Conservation (phyloP, 768 basidiomycete genomes). For the Lentinula detonsa region DNA sequence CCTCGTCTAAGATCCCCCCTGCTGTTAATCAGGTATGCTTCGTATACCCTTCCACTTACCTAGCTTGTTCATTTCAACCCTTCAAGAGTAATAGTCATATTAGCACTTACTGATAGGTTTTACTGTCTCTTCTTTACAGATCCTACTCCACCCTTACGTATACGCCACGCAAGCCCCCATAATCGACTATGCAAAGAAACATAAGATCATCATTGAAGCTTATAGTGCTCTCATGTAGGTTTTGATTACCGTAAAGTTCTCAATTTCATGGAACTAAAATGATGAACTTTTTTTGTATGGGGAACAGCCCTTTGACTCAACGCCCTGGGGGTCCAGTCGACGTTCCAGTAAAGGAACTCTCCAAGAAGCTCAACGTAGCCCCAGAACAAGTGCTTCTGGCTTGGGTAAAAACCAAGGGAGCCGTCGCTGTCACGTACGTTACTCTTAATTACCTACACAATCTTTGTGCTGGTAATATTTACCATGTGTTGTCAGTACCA, state of each 20-base stretch:
- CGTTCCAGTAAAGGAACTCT: conserved; percentile 48
- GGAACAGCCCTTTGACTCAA: background rate
- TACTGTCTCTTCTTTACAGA: conserved; percentile 28
- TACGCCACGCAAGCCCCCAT: conserved; percentile 45
- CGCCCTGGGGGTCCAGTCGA: conserved; percentile 55
- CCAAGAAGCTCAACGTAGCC: conserved; percentile 41
- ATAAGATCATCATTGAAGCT: conserved; percentile 65
- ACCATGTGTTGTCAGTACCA: conserved; percentile 34
- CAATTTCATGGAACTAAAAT: background rate
- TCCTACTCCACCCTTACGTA: conserved; percentile 68
- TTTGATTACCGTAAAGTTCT: background rate
- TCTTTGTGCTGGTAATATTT: background rate
- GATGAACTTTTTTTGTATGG: background rate
- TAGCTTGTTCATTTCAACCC: no score
- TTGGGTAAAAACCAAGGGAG: conserved; percentile 67
- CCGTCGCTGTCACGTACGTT: conserved; percentile 54
- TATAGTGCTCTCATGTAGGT: conserved; percentile 63
- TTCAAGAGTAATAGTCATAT: no score
- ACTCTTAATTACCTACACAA: background rate
- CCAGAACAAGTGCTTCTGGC: conserved; percentile 67
- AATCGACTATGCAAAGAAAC: conserved; percentile 48
- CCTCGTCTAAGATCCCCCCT: conserved; percentile 56
- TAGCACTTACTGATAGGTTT: background rate
- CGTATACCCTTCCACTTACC: no score
- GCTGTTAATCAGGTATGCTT: conserved; percentile 57